Evolutionary conservation across 176 grass and related monocot genomes (phyloP), one percentile per base, ranked within the genome.

Genomic region (Oryza meridionalis): DNA sequence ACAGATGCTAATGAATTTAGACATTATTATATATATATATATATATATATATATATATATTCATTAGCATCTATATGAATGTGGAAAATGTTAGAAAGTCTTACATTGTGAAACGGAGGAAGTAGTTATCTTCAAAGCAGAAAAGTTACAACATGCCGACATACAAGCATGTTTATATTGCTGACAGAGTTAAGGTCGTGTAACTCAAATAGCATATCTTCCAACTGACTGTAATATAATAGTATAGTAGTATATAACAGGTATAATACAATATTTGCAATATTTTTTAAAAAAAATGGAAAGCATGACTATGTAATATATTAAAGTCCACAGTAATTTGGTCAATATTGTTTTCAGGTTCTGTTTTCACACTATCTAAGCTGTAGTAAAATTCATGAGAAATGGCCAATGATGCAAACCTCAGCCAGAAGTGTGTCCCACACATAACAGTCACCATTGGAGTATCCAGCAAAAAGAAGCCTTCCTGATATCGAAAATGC

Each of bases 401-500:
- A 63, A 71, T 77, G 19, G 17, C 17, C 17, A 81, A 19, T 70
- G 19, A 69, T 53, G 24, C 84, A 81, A 75, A 99, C 96, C 96
- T 99, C 91, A 19, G 93, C 91, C 33, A 99, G 77, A 74, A 99
- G 93, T 58, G 93, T 99, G 77, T 99, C 96, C 96, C 96, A 99
- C 31, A 96, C 96, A 86, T 88, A 99, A 82, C 96, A 99, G 82
- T 96, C 91, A 71, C 93, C 96, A 78, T 95, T 99, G 6, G 96
- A 99, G 85, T 99, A 99, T 67, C 96, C 96, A 90, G 91, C 89
- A 90, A 99, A 98, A 75, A 99, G 91, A 67, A 99, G 91, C 73
- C 96, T 93, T 85, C 96, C 96, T n/a, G 96, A 99, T 87, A 99
- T 94, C 11, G 96, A 99, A 66, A 96, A 99, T 7, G 96, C 96